These are phyloP conservation scores for Plectosphaerella sp. DNA, from an alignment of 2,329 filamentous ascomycete species.

Conservation along the genomic window DNA sequence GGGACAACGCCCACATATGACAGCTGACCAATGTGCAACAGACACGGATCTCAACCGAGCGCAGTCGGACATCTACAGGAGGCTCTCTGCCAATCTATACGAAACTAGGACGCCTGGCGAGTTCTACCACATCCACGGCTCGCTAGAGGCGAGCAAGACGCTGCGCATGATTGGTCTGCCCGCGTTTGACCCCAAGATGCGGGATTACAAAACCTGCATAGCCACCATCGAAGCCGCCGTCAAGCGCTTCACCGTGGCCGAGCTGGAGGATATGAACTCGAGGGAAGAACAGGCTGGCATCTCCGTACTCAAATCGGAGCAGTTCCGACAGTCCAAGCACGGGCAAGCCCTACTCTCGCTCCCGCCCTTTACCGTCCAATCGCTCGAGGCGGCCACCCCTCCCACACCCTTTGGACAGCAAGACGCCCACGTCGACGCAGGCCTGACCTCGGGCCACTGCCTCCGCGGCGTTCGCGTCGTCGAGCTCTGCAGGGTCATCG, in stretches of 20 bases:
- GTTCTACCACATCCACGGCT: slow-evolving; percentile 67
- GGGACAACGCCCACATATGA: slow-evolving; percentile 37
- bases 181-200: slow-evolving; percentile 52
- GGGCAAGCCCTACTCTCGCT: slow-evolving; percentile 28
- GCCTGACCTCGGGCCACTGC: slow-evolving; percentile 26
- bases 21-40: slow-evolving; percentile 20
- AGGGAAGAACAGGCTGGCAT: slow-evolving; percentile 49
- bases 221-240: slow-evolving; percentile 49
- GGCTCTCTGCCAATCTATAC: slow-evolving; percentile 63
- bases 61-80: slow-evolving; percentile 61
- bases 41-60: slow-evolving; percentile 63
- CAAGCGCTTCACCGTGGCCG: slow-evolving; percentile 40
- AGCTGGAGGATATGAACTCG: slow-evolving; percentile 49
- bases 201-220: slow-evolving; percentile 48
- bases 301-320: slow-evolving; percentile 46
- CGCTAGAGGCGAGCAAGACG: slow-evolving; percentile 58
- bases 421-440: background rate
- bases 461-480: slow-evolving; percentile 59
- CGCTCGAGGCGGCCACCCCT: slow-evolving; percentile 38
- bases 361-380: slow-evolving; percentile 35
- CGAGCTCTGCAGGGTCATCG: slow-evolving; percentile 65
- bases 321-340: slow-evolving; percentile 47
- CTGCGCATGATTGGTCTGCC: slow-evolving; percentile 61
- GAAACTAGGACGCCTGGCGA: slow-evolving; percentile 53
- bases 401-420: slow-evolving; percentile 28